Conservation (phyloP, 257 asterid species). For the Capsicum baccatum region DNA sequence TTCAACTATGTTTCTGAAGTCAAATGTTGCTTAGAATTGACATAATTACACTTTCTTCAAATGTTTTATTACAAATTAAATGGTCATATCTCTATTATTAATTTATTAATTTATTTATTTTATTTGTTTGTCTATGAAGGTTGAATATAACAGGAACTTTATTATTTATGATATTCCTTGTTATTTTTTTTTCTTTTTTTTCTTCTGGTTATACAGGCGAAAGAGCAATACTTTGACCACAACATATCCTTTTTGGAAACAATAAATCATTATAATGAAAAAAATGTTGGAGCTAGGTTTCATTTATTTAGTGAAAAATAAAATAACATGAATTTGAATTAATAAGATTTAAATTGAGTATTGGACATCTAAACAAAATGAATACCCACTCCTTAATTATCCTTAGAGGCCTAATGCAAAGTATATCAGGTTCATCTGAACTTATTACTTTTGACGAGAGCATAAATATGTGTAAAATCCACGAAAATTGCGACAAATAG, state of each 20-base stretch:
- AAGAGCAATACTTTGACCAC: neutral
- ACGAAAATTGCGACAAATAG: no score
- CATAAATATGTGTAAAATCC: no score
- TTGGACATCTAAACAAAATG: no score
- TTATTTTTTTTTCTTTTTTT: neutral
- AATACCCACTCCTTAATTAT: no score
- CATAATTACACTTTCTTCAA: neutral
- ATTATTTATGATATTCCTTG: neutral
- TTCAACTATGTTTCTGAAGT: constrained; percentile 12
- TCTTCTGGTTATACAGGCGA: neutral
- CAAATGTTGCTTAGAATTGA: constrained; percentile 14
- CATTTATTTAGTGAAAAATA: neutral
- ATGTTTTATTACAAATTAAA: neutral
- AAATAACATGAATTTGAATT: neutral
- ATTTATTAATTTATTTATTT: neutral
- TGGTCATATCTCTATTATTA: neutral
- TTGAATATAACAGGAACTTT: neutral
- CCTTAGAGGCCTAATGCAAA: no score
- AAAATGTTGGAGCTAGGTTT: neutral
- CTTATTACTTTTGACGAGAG: no score
- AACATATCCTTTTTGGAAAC: neutral
- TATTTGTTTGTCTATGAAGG: neutral
- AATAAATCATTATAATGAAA: neutral
- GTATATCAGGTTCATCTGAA: no score
- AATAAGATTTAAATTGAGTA: no score